Conservation (phyloP, 2,329 filamentous ascomycete genomes). For the Arthroderma uncinatum region DNA sequence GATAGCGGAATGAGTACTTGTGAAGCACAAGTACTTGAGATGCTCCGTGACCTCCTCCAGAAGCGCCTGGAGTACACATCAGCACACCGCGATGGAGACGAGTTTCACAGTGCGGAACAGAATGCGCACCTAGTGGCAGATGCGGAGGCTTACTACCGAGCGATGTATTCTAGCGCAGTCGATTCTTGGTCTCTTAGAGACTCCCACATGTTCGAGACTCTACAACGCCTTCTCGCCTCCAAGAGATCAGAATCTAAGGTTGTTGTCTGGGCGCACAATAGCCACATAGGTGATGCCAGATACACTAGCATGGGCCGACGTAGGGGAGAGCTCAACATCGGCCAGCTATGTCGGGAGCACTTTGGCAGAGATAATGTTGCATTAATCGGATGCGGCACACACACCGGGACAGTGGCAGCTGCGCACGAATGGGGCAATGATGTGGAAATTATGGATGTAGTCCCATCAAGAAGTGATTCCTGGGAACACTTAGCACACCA, state of each 20-base stretch:
- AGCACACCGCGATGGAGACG: constrained; percentile 31
- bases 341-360: constrained; percentile 42
- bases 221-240: constrained; percentile 35
- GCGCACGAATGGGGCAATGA: constrained; percentile 42
- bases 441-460: constrained; percentile 41
- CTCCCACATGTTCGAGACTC: constrained; percentile 42
- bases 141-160: constrained; percentile 42
- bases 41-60: constrained; percentile 37
- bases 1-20: constrained; percentile 34
- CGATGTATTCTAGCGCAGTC: constrained; percentile 42
- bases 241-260: constrained; percentile 34
- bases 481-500: constrained; percentile 42
- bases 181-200: constrained; percentile 44
- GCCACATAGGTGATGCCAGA: constrained; percentile 44
- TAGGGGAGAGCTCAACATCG: constrained; percentile 41
- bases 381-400: constrained; percentile 40
- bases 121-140: constrained; percentile 42
- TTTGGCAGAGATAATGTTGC: constrained; percentile 33
- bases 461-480: constrained; percentile 37
- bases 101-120: constrained; percentile 41
- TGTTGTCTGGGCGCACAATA: constrained; percentile 46
- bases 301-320: constrained; percentile 40
- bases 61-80: constrained; percentile 34
- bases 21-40: constrained; percentile 36
- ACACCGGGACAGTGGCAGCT: constrained; percentile 43